These are phyloP conservation scores for Termitomyces bulborhizus DNA, from an alignment of 768 basidiomycete species.

Conservation along the genomic window DNA sequence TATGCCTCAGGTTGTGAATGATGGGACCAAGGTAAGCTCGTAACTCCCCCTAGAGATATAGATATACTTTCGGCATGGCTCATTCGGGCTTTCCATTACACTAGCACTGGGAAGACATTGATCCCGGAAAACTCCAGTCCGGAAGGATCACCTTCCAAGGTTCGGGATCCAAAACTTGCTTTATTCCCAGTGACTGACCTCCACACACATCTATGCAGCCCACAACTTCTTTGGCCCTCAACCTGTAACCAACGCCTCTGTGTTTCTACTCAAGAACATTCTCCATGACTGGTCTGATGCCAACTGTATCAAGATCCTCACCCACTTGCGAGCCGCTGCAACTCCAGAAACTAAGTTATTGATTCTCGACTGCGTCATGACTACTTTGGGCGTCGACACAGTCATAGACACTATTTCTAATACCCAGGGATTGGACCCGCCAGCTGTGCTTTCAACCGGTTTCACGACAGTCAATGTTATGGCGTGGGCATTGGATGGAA, in stretches of 20 bases:
- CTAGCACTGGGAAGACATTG: constrained; percentile 14
- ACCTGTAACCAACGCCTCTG: constrained; percentile 28
- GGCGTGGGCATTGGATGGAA: constrained; percentile 4
- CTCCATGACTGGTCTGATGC: constrained; percentile 63
- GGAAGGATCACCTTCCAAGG: constrained; percentile 24
- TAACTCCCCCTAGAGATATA: neutral
- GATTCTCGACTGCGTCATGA: constrained; percentile 34
- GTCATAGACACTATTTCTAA: constrained; percentile 3
- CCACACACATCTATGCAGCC: constrained; percentile 7
- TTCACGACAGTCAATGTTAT: constrained; percentile 7
- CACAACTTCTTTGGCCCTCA: constrained; percentile 38
- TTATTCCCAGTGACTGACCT: neutral
- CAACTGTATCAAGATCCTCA: constrained; percentile 29
- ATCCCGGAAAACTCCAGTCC: constrained; percentile 19
- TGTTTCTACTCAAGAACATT: constrained; percentile 53
- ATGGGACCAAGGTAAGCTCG: neutral
- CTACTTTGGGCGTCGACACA: constrained; percentile 27
- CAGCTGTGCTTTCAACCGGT: constrained; percentile 2
- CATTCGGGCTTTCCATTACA: neutral
- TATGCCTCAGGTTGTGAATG: constrained; percentile 23
- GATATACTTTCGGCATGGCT: neutral
- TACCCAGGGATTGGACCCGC: constrained; percentile 1
- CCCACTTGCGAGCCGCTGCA: constrained; percentile 30
- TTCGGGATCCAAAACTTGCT: neutral
- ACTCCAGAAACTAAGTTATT: constrained; percentile 29